These are phyloP conservation scores for Collybia mongolica DNA, from an alignment of 768 basidiomycete genomes.

Conservation along the genomic window DNA sequence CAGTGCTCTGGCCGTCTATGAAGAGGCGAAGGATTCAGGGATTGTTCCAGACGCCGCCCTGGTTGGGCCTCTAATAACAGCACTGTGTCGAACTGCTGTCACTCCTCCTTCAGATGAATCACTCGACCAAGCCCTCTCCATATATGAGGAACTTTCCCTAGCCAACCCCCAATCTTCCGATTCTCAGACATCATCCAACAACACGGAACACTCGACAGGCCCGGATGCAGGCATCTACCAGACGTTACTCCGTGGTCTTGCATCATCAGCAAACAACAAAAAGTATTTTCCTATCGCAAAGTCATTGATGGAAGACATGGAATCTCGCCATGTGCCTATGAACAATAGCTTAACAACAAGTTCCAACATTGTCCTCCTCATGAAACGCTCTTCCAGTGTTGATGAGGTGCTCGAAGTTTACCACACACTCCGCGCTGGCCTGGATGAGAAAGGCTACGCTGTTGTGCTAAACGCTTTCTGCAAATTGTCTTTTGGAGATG, in stretches of 20 bases:
- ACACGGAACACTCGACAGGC: slow-evolving; percentile 32
- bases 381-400: slow-evolving; percentile 56
- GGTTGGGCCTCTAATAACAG: slow-evolving; percentile 52
- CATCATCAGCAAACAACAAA: slow-evolving; percentile 38
- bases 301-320: slow-evolving; percentile 67
- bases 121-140: slow-evolving; percentile 51
- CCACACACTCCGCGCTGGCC: slow-evolving; percentile 32
- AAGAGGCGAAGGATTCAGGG: slow-evolving; percentile 39
- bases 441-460: slow-evolving; percentile 61
- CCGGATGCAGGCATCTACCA: slow-evolving; percentile 57
- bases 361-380: slow-evolving; percentile 60
- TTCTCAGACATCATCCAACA: slow-evolving; percentile 15
- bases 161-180: slow-evolving; percentile 18
- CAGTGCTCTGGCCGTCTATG: slow-evolving; percentile 50
- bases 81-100: slow-evolving; percentile 41
- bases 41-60: slow-evolving; percentile 48
- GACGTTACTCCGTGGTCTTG: slow-evolving; percentile 47
- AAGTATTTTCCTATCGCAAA: slow-evolving; percentile 49
- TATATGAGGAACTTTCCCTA: slow-evolving; percentile 48
- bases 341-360: slow-evolving; percentile 44
- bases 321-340: slow-evolving; percentile 42
- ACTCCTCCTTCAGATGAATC: slow-evolving; percentile 33
- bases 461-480: slow-evolving; percentile 66
- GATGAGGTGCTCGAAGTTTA: slow-evolving; percentile 68
- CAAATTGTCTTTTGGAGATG: slow-evolving; percentile 49